Percentiles rank a stretch among this genome's conserved stretches.
These are phyloP conservation scores for Russula sp. DNA, from an alignment of 768 basidiomycete genomes.

Conservation along the genomic window DNA sequence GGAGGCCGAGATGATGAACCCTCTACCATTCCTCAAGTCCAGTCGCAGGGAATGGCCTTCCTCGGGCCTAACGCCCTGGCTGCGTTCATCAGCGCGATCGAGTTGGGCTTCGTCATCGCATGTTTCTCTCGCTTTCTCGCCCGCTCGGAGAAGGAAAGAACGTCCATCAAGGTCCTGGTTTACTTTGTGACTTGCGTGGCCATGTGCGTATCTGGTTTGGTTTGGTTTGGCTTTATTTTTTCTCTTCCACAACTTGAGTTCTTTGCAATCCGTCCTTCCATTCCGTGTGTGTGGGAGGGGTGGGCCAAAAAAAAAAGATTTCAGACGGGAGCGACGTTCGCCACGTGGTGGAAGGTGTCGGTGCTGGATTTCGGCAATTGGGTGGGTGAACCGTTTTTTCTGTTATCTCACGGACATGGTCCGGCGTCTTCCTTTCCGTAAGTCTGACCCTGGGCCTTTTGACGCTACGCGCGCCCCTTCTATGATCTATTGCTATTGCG, in stretches of 20 bases:
- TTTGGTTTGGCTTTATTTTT: too few relatives aligned
- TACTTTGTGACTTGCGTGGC: slow-evolving; percentile 24
- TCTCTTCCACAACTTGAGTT: not conserved
- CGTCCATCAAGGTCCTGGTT: slow-evolving; percentile 21
- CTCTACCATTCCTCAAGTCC: not conserved
- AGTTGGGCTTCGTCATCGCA: slow-evolving; percentile 25
- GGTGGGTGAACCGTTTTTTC: slow-evolving; percentile 7
- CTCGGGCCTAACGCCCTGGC: slow-evolving; percentile 23
- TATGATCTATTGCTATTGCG: not conserved
- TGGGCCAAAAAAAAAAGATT: slow-evolving; percentile 9
- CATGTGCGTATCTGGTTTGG: slow-evolving; percentile 20
- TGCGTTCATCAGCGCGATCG: slow-evolving; percentile 22
- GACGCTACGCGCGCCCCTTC: not conserved
- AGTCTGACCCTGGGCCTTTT: too few relatives aligned
- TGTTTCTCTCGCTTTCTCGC: slow-evolving; percentile 24
- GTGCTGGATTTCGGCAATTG: slow-evolving; percentile 26
- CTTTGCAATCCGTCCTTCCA: not conserved
- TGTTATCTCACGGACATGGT: not conserved
- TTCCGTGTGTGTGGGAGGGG: too few relatives aligned
- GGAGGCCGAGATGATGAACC: not conserved
- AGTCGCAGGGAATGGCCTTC: slow-evolving; percentile 4
- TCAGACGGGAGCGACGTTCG: slow-evolving; percentile 23
- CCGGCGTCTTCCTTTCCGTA: not conserved
- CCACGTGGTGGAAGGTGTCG: slow-evolving; percentile 22
- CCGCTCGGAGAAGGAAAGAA: slow-evolving; percentile 18